Base-by-base conservation (phyloP, 2,329 filamentous ascomycete species). In the Hypoxylon sp. region DNA sequence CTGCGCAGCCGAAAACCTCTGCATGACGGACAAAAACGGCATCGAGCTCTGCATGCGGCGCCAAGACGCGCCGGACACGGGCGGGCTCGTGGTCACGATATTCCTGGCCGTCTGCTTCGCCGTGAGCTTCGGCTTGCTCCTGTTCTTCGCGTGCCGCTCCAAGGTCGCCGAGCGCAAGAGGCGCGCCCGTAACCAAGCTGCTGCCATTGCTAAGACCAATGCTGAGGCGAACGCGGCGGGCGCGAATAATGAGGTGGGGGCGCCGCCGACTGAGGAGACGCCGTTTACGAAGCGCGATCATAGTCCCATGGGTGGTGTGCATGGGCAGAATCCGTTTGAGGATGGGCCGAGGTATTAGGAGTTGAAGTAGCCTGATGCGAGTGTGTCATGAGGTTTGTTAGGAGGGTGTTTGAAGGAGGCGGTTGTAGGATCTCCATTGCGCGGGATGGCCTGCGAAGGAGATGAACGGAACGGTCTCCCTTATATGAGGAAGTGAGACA, bases 61-160 rank as follows among this genome's bases (percentile, higher is more conserved):
- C 48, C 67, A 81, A 5, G 76, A 83, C 73, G 46, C 9, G 19
- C 78, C 87, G 59, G 81, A 81, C 71, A 73, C 81, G 1, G 79
- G 79, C 44, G 85, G 83, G 67, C 79, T 86, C 73, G 78, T 86
- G 75, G 80, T 88, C 68, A 78, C 82, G 73, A 78, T 85, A 69
- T 72, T 84, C 76, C 83, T 89, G 39, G 83, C 79, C 62, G 68
- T 77, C n/a, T 78, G 76, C 65, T 73, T 84, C 67, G 75, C 78
- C 69, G 47, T 80, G 56, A 77, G 80, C 70, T 67, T 84, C 66
- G 77, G 73, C 52, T 71, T 78, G 68, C 77, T 88, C 62, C 81
- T 83, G 74, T 84, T 84, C 80, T 79, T 84, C 70, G 88, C 85
- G 83, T 85, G 82, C 81, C 80, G 80, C 68, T 86, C 88, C 71